phyloP scores from a whole-genome alignment of 2,329 filamentous ascomycete genomes.

The Aspergillus brasiliensis region DNA sequence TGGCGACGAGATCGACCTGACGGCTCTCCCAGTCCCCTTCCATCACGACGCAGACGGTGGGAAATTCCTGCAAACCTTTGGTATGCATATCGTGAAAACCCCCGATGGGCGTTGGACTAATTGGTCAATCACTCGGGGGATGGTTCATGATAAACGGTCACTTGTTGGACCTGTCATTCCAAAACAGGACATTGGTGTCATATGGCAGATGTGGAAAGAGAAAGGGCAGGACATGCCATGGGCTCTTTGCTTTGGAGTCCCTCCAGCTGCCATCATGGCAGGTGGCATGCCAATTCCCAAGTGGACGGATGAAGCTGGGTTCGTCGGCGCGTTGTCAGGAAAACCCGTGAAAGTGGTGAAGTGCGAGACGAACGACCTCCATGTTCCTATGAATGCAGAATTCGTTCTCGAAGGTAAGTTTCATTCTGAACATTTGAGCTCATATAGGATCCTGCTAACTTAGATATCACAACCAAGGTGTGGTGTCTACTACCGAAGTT shows the following conservation, averaged over 20 bases:
- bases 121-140: conserved; percentile 44
- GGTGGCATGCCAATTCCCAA: conserved; percentile 53
- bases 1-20: conserved; percentile 47
- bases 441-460: too few relatives aligned
- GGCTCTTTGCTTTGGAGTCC: conserved; percentile 53
- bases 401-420: conserved; percentile 53
- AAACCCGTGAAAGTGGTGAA: conserved; percentile 52
- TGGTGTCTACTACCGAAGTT: conserved; percentile 47
- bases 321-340: conserved; percentile 52
- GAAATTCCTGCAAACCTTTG: conserved; percentile 55
- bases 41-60: conserved; percentile 52
- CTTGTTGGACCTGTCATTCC: conserved; percentile 34
- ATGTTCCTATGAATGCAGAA: conserved; percentile 54
- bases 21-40: conserved; percentile 43
- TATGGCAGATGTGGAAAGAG: conserved; percentile 52
- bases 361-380: conserved; percentile 53
- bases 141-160: conserved; percentile 50
- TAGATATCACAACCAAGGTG: conserved; percentile 10
- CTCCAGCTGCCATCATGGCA: conserved; percentile 54
- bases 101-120: conserved; percentile 52
- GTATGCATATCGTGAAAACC: conserved; percentile 51
- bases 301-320: conserved; percentile 52
- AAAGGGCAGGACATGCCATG: conserved; percentile 51
- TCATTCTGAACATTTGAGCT: too few relatives aligned
- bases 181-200: conserved; percentile 51